Evolutionary conservation across 1,284 basidiomycete genomes (phyloP), one percentile per base, ranked within the genome.

Genomic region (Trichosporon coremiiforme): DNA sequence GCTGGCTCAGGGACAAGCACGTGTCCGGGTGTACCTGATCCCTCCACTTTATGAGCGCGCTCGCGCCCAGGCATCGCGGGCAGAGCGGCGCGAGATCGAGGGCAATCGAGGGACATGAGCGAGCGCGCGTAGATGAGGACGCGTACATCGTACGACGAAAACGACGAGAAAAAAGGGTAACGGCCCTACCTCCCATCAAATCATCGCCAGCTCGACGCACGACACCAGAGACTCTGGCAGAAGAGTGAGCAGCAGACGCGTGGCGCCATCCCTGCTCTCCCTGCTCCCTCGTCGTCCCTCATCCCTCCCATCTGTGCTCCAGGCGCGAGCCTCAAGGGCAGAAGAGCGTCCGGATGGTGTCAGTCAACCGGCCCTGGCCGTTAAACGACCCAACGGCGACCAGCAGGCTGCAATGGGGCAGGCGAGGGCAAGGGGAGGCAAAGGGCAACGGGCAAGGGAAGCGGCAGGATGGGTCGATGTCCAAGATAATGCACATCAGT

Each of bases 111-210:
- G 50, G 50, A 25, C 22, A 22, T 53, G 29, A 60, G 25, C 5
- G 15, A 33, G 9, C 33, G 55, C 55, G 55, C 55, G 55, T 60
- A 33, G 50, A 50, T n/a, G 47, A 8, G 47, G 25, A 62, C 57
- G 31, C 57, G 57, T 62, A 62, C 57, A 62, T 62, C 57, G 57
- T 62, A 62, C 57, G 57, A 62, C 57, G 22, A 33, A 60, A 29
- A 33, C 55, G 55, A 33, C 55, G 55, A 60, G 50, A 53, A 53
- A 53, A 53, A 53, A 53, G 50, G 50, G 50, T 53, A 53, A 25
- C 50, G 20, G 22, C 22, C 50, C 20, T 22, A 25, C 50, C 6
- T 53, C 50, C 20, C 50, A 53, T 53, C 50, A 53, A 53, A 53
- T 53, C 50, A 53, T 53, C 50, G 50, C 20, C 4, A 53, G 50